These are phyloP conservation scores for Metarhizium sp. DNA, from an alignment of 2,329 filamentous ascomycete genomes.

Conservation along the genomic window DNA sequence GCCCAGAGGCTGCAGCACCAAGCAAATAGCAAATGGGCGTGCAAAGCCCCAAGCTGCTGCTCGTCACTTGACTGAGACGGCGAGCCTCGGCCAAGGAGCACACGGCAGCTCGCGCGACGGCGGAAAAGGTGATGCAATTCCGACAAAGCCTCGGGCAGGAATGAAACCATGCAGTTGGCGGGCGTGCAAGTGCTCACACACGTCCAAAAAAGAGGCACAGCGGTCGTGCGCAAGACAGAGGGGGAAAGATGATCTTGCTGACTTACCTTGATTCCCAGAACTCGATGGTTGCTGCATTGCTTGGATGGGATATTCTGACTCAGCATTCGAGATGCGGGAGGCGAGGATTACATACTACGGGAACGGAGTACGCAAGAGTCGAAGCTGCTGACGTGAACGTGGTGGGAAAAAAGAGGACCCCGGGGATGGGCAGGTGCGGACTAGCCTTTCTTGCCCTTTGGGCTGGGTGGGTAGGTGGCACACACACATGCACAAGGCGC, in stretches of 20 bases:
- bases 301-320: constrained; percentile 11
- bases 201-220: constrained; percentile 1
- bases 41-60: background rate
- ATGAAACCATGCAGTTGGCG: background rate
- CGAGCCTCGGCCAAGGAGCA: background rate
- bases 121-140: background rate
- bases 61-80: background rate
- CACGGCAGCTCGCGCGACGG: background rate
- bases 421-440: background rate
- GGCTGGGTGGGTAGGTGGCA: background rate
- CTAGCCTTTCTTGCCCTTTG: background rate
- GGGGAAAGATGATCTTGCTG: constrained; percentile 6
- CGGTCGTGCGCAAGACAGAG: constrained; percentile 1
- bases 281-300: constrained; percentile 13
- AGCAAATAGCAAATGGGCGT: background rate
- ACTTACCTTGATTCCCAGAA: constrained; percentile 13
- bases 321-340: constrained; percentile 13
- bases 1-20: background rate
- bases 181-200: background rate
- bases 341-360: constrained; percentile 9
- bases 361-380: constrained; percentile 11
- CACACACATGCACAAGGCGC: background rate
- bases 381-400: constrained; percentile 14
- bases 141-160: background rate
- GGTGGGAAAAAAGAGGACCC: constrained; percentile 10